Base-by-base conservation (phyloP, 1,284 basidiomycete species). In the Paramarasmius palmivorus region DNA sequence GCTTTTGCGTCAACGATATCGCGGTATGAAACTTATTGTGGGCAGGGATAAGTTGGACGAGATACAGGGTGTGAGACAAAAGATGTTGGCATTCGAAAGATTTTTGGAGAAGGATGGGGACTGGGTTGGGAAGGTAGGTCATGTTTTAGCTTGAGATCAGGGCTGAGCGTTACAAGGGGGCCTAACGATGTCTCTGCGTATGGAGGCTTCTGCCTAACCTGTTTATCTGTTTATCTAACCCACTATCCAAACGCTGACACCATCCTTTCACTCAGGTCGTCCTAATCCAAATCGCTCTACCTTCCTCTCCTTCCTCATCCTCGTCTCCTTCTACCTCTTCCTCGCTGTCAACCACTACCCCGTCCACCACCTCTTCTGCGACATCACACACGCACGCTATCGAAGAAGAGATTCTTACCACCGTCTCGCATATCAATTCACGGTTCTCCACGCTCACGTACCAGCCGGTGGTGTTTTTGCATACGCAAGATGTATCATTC, bases 1-100 rank as follows among this genome's bases (percentile, higher is more conserved):
- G n/a, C n/a, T n/a, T n/a, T n/a, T n/a, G n/a, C n/a, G n/a, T n/a
- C n/a, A n/a, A n/a, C n/a, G 29, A 12, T 32, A 32, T 32, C 78
- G 82, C 0, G 92, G 90, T 2, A 89, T 91, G 81, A 90, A 89
- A 71, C 78, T 94, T 64, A 82, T 94, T 51, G 93, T 95, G 1
- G 93, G 91, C 0, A 76, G 93, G 6, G 93, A 95, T 69, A 94
- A 95, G 71, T 78, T 95, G 22, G 92, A 95, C 64, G 89, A 90
- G 64, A 81, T 58, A 9, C 59, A 83, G 73, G 91, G 92, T 51
- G 88, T 93, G 32, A 76, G 84, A 19, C 88, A 93, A 59, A 95
- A 95, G 69, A 78, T 95, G 50, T 79, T 84, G 46, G 90, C 91
- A 0, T 95, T 94, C 63, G 92, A 93, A 61, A 71, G 75, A n/a